These are phyloP conservation scores for Dipteronia dyeriana DNA, from an alignment of 345 rosid genomes.

Conservation along the genomic window DNA sequence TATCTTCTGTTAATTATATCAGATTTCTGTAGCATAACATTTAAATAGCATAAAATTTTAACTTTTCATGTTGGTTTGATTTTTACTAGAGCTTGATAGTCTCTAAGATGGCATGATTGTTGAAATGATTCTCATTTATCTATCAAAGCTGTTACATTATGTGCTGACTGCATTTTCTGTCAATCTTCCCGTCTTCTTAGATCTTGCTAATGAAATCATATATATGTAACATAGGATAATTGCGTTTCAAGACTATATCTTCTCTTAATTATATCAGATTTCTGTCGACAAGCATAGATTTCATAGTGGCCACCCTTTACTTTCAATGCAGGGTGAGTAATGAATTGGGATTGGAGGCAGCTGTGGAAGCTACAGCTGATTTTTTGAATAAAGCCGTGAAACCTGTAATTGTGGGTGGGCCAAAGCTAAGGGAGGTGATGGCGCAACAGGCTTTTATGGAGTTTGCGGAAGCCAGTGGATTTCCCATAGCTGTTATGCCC, in stretches of 20 bases:
- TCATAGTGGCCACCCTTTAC: background rate
- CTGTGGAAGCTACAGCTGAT: constrained; percentile 65
- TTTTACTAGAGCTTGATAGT: background rate
- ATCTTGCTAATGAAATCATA: background rate
- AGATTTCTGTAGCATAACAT: too few relatives aligned
- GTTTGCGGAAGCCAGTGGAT: constrained; percentile 54
- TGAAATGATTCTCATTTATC: background rate
- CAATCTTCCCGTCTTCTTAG: background rate
- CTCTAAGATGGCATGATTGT: background rate
- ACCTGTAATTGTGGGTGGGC: constrained; percentile 70
- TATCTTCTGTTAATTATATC: background rate
- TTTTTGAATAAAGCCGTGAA: constrained; percentile 75
- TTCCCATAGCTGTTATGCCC: constrained; percentile 68
- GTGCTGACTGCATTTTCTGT: background rate
- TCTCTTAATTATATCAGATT: background rate
- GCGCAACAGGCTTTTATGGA: constrained; percentile 57
- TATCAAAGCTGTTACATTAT: background rate
- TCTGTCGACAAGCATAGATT: background rate
- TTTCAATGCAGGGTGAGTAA: constrained; percentile 60
- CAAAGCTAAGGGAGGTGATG: constrained; percentile 60
- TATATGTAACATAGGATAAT: background rate
- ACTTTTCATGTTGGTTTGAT: background rate
- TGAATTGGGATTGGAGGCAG: constrained; percentile 65
- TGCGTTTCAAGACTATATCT: background rate
- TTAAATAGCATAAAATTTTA: background rate